A percentile compares a stretch with the other conserved stretches of the same genome.
These are phyloP conservation scores for Linnemannia zychae DNA, from an alignment of 192 early-diverging fungal species.

Conservation along the genomic window DNA sequence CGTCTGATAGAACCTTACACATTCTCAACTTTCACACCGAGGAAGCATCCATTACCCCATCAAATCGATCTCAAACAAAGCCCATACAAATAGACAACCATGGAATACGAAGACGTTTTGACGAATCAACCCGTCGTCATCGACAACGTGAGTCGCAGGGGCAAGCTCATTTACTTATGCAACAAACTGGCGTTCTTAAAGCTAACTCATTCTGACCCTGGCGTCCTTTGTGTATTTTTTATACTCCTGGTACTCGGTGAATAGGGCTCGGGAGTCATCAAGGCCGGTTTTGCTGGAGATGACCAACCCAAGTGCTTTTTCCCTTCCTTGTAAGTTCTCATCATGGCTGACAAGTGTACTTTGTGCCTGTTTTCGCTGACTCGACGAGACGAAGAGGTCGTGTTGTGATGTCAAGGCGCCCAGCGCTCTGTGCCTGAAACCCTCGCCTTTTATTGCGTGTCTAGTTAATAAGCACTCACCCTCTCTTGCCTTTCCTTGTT, in stretches of 20 bases:
- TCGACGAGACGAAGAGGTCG: neutral
- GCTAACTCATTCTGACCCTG: constrained; percentile 1
- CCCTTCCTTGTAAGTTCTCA: constrained; percentile 82
- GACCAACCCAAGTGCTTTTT: constrained; percentile 98
- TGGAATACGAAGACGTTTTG: constrained; percentile 93
- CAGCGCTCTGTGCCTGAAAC: neutral
- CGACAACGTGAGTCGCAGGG: constrained; percentile 88
- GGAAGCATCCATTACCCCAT: neutral
- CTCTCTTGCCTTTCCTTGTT: neutral
- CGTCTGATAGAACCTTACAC: neutral
- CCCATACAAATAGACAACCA: constrained; percentile 30
- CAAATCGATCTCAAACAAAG: neutral
- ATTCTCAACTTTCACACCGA: neutral
- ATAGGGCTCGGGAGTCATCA: constrained; percentile 99
- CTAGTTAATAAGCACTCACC: neutral
- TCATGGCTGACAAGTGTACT: neutral
- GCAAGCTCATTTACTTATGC: neutral
- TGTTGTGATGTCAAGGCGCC: neutral
- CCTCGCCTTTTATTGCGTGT: no score
- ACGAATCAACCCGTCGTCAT: constrained; percentile 99
- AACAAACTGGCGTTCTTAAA: constrained; percentile 14
- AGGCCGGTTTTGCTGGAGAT: constrained; percentile 98
- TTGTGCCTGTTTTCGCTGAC: neutral
- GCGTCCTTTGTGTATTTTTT: neutral
- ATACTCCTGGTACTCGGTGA: neutral